Evolutionary conservation across 208 protist species (phyloP).

Genomic region (Wallacemonas sp.): DNA sequence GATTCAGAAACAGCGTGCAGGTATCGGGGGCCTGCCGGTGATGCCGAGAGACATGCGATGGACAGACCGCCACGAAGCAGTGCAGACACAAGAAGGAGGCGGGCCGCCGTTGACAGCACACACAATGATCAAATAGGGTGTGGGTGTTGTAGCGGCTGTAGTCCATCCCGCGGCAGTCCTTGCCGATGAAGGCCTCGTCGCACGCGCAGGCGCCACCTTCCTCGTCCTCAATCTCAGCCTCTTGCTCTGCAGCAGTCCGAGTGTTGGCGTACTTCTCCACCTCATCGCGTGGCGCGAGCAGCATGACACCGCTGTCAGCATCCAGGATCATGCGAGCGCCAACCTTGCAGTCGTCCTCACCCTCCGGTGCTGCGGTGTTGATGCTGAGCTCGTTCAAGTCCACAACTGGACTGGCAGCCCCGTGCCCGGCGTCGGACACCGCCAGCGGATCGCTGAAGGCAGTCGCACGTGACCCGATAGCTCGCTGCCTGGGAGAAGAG

Average conservation of each 20-base stretch:
- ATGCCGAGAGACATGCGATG: slow-evolving; percentile 66
- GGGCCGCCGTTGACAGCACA: slow-evolving; percentile 54
- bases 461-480: too few relatives aligned
- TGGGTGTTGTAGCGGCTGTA: slow-evolving; percentile 61
- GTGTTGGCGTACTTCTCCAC: slow-evolving; percentile 41
- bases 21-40: slow-evolving; percentile 27
- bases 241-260: not conserved
- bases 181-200: slow-evolving; percentile 42
- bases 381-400: too few relatives aligned
- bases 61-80: slow-evolving; percentile 63
- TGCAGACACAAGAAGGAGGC: slow-evolving; percentile 71
- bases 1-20: slow-evolving; percentile 73
- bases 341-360: slow-evolving; percentile 48
- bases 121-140: slow-evolving; percentile 59
- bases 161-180: slow-evolving; percentile 48
- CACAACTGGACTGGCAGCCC: too few relatives aligned
- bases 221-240: slow-evolving; percentile 21
- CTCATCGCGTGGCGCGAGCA: slow-evolving; percentile 60
- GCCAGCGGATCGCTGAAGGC: too few relatives aligned
- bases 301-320: slow-evolving; percentile 35
- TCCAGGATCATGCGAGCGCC: slow-evolving; percentile 59
- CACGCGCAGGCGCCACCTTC: slow-evolving; percentile 51
- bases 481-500: too few relatives aligned
- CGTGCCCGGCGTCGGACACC: too few relatives aligned
- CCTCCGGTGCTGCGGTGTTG: not conserved